phyloP scores from a whole-genome alignment of 1,139 yeast genomes.

The Yamadazyma kanchanaburiensis region DNA sequence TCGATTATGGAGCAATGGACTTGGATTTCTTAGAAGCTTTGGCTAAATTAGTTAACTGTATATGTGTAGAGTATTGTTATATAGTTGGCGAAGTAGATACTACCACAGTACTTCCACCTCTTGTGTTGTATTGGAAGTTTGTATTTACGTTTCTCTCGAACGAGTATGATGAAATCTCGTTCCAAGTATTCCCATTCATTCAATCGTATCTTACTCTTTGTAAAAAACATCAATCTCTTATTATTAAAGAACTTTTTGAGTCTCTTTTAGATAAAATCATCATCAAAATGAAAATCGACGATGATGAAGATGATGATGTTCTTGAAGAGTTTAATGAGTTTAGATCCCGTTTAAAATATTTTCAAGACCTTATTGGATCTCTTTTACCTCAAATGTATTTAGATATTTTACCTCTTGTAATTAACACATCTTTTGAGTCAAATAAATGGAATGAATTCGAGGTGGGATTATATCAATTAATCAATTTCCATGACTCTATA shows the following conservation, averaged over 20 bases:
- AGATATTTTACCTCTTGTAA: conserved; percentile 64
- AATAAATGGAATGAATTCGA: conserved; percentile 74
- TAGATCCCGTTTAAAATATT: conserved; percentile 65
- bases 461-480: conserved; percentile 79
- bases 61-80: conserved; percentile 71
- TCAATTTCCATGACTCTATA: conserved; percentile 74
- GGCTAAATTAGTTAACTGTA: conserved; percentile 70
- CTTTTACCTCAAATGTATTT: conserved; percentile 71
- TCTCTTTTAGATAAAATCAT: conserved; percentile 68
- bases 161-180: conserved; percentile 86
- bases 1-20: conserved; percentile 4
- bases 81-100: conserved; percentile 49
- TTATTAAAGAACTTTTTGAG: conserved; percentile 49
- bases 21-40: conserved; percentile 74
- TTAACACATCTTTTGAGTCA: conserved; percentile 49
- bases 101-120: conserved; percentile 30
- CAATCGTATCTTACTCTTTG: conserved; percentile 68
- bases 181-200: conserved; percentile 77
- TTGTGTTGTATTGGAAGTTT: conserved; percentile 60
- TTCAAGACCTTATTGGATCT: conserved; percentile 83
- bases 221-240: conserved; percentile 49
- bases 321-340: conserved; percentile 79
- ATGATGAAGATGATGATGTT: conserved; percentile 56
- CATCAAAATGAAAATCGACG: conserved; percentile 75
- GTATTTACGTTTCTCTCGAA: conserved; percentile 68